Evolutionary conservation across 1,284 basidiomycete genomes (phyloP), one percentile per base, ranked within the genome.

Genomic region (Malassezia dermatis): DNA sequence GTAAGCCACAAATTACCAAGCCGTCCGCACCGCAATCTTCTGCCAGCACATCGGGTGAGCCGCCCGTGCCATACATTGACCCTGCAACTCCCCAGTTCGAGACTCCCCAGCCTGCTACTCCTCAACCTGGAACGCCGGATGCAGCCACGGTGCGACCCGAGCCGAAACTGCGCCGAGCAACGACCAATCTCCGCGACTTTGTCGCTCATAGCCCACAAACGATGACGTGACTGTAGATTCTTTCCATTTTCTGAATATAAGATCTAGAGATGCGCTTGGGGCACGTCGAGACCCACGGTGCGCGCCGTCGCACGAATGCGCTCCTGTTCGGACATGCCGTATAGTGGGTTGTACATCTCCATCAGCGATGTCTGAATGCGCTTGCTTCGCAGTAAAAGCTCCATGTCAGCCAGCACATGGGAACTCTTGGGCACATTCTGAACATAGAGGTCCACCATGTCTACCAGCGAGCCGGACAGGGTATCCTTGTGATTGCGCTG

Each of bases 261-360:
- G 19, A 39, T 21, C 19, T 39, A 39, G 17, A 19, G 37, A 11
- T 39, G 37, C 19, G 37, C 37, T 6, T 39, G 19, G 4, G 66
- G 31, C 1, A 68, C 63, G 51, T 79, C 71, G 41, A 94, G 77
- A 4, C 89, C 89, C 37, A 94, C 89, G 53, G 89, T 79, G 47
- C 84, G 80, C 4, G 89, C 89, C 0, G 89, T 89, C 1, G 86
- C 87, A 59, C 84, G 79, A 54, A 91, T 80, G 56, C 85, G 79
- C 69, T 91, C 88, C 66, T 88, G 82, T 21, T 80, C 78, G 0
- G 86, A 84, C 66, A 90, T 80, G 65, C 86, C 86, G 46, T 84
- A 76, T 11, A 86, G 77, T 0, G 90, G 89, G 73, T 90, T 91
- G 77, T 94, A 94, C 53, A 87, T 43, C 40, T 65, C 57, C 28